Conservation (phyloP, 805 yeast genomes). For the Ogataea allantospora region DNA sequence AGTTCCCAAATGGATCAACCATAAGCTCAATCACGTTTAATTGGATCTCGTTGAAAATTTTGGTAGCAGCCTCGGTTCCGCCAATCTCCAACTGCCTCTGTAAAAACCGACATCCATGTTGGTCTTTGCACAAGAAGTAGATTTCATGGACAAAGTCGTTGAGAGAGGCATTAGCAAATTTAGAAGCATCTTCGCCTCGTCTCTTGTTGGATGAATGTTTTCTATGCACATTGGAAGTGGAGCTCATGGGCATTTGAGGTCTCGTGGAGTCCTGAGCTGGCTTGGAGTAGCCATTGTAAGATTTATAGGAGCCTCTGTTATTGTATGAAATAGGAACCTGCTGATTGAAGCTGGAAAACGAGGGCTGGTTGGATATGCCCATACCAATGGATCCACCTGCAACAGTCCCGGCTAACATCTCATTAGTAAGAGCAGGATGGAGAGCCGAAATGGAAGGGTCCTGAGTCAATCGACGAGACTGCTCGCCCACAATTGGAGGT, state of each 20-base stretch:
- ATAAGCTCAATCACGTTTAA: slow-evolving; percentile 79
- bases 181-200: slow-evolving; percentile 66
- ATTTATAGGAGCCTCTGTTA: slow-evolving; percentile 7
- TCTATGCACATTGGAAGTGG: slow-evolving; percentile 36
- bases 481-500: slow-evolving; percentile 24
- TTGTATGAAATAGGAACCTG: slow-evolving; percentile 1
- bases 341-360: slow-evolving; percentile 3
- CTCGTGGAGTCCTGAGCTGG: slow-evolving; percentile 10
- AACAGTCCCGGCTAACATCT: slow-evolving; percentile 27
- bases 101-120: slow-evolving; percentile 91
- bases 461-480: slow-evolving; percentile 39
- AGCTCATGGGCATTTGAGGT: slow-evolving; percentile 21
- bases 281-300: slow-evolving; percentile 10
- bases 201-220: slow-evolving; percentile 34
- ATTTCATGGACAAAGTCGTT: slow-evolving; percentile 72
- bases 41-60: slow-evolving; percentile 79
- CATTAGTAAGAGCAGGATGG: slow-evolving; percentile 29
- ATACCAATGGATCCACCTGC: slow-evolving; percentile 31
- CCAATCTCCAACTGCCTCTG: slow-evolving; percentile 80
- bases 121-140: slow-evolving; percentile 84
- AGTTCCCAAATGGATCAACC: slow-evolving; percentile 98
- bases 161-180: slow-evolving; percentile 63
- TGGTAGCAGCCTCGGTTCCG: slow-evolving; percentile 59
- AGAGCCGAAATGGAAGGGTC: slow-evolving; percentile 22
- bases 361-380: too few relatives aligned